Conservation (phyloP, 2,329 filamentous ascomycete species). For the Aurifilum marmelostoma region DNA sequence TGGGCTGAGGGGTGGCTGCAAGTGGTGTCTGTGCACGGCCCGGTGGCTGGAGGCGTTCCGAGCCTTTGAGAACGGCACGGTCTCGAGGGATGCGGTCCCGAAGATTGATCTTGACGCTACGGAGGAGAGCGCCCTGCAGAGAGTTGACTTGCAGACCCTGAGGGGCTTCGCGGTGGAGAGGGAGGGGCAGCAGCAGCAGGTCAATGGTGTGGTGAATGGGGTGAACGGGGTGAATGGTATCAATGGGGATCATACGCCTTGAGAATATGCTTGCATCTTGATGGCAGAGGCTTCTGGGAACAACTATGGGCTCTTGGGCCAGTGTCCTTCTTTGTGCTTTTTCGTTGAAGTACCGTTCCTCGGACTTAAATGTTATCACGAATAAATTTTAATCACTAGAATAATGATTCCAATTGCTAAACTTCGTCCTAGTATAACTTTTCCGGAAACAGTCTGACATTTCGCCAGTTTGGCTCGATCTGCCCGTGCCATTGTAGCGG, state of each 20-base stretch:
- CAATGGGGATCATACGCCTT: slow-evolving; percentile 2
- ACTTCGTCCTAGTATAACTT: too few species aligned
- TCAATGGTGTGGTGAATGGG: slow-evolving; percentile 70
- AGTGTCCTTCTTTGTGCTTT: neutral
- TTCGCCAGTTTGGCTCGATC: neutral
- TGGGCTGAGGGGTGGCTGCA: slow-evolving; percentile 57
- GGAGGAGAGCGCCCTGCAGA: slow-evolving; percentile 53
- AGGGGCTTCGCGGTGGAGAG: slow-evolving; percentile 48
- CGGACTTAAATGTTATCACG: too few species aligned
- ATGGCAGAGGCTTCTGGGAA: neutral
- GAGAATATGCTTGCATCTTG: neutral
- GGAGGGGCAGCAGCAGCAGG: slow-evolving; percentile 68
- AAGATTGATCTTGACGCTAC: slow-evolving; percentile 54
- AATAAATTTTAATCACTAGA: too few species aligned
- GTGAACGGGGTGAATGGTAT: slow-evolving; percentile 44
- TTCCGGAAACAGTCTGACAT: neutral
- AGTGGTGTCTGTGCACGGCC: slow-evolving; percentile 65
- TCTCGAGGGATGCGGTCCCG: slow-evolving; percentile 37
- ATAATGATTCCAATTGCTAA: neutral
- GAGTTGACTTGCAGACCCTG: slow-evolving; percentile 51
- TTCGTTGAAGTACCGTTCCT: neutral
- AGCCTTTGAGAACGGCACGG: slow-evolving; percentile 50
- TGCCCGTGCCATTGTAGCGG: neutral
- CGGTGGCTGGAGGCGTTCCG: slow-evolving; percentile 64
- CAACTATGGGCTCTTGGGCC: too few species aligned